These are phyloP conservation scores for Plasmodium malariae DNA, from an alignment of 169 alveolate species.

Conservation along the genomic window DNA sequence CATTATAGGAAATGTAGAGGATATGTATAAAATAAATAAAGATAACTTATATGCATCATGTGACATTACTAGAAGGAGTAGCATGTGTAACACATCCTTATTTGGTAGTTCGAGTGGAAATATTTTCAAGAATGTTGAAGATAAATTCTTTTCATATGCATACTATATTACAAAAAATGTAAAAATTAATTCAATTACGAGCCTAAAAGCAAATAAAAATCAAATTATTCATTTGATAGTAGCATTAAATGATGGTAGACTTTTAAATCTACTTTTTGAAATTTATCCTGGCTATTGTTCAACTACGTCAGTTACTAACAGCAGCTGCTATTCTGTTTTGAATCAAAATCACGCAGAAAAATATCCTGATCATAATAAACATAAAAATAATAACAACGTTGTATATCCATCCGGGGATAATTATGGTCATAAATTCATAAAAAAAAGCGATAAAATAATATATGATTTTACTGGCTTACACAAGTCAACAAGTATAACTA, in stretches of 20 bases:
- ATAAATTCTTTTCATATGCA: slow-evolving; percentile 68
- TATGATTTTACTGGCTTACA: slow-evolving; percentile 72
- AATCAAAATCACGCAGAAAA: slow-evolving; percentile 23
- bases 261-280: slow-evolving; percentile 21
- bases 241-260: slow-evolving; percentile 49
- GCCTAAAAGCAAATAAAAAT: slow-evolving; percentile 47
- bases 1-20: slow-evolving; percentile 57
- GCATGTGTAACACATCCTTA: not conserved
- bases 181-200: slow-evolving; percentile 41
- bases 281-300: slow-evolving; percentile 27
- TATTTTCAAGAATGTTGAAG: slow-evolving; percentile 37
- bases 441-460: slow-evolving; percentile 35
- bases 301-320: not conserved
- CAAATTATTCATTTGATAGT: slow-evolving; percentile 28
- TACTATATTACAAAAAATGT: slow-evolving; percentile 51
- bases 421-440: slow-evolving; percentile 14
- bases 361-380: not conserved
- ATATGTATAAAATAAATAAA: slow-evolving; percentile 48
- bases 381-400: too few relatives aligned
- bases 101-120: slow-evolving; percentile 28
- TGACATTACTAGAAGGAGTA: slow-evolving; percentile 13
- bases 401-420: not conserved
- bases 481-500: slow-evolving; percentile 32
- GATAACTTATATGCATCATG: slow-evolving; percentile 34
- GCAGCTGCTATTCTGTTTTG: slow-evolving; percentile 4